These are phyloP conservation scores for Exophiala sideris DNA, from an alignment of 2,329 filamentous ascomycete species.

Conservation along the genomic window DNA sequence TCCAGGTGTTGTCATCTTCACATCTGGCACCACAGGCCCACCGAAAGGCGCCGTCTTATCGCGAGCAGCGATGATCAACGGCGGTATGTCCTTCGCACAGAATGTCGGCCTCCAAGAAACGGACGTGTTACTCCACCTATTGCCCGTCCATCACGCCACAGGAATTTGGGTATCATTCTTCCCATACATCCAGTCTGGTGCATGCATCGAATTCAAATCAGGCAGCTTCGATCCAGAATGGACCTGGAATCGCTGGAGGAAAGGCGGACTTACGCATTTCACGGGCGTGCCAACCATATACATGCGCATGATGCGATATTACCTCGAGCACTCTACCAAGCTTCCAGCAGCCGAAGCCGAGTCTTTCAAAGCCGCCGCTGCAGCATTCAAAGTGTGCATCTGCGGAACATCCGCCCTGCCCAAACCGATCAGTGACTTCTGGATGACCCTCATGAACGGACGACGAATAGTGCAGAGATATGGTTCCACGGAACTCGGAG, in stretches of 20 bases:
- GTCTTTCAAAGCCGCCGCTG: conserved; percentile 44
- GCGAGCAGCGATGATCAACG: conserved; percentile 28
- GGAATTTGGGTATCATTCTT: conserved; percentile 33
- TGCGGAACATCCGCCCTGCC: conserved; percentile 48
- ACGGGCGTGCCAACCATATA: conserved; percentile 45
- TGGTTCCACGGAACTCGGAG: conserved; percentile 45
- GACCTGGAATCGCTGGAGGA: conserved; percentile 41
- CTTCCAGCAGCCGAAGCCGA: conserved; percentile 24
- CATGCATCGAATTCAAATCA: conserved; percentile 43
- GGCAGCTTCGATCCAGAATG: conserved; percentile 37
- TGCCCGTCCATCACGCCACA: conserved; percentile 35
- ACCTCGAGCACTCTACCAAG: conserved; percentile 25
- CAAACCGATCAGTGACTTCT: conserved; percentile 51
- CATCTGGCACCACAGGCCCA: conserved; percentile 30
- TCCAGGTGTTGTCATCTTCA: conserved; percentile 33
- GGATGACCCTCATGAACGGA: conserved; percentile 42
- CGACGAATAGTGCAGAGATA: conserved; percentile 44
- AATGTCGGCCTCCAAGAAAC: conserved; percentile 29
- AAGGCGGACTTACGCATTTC: conserved; percentile 37
- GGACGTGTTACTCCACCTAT: conserved; percentile 36
- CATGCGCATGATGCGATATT: conserved; percentile 41
- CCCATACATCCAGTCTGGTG: conserved; percentile 39
- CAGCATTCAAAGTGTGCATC: conserved; percentile 25
- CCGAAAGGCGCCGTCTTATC: conserved; percentile 30
- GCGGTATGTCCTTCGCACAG: conserved; percentile 25